Evolutionary conservation across 2,329 filamentous ascomycete species (phyloP), one percentile per base, ranked within the genome.

Genomic region (Aspergillus melleus): DNA sequence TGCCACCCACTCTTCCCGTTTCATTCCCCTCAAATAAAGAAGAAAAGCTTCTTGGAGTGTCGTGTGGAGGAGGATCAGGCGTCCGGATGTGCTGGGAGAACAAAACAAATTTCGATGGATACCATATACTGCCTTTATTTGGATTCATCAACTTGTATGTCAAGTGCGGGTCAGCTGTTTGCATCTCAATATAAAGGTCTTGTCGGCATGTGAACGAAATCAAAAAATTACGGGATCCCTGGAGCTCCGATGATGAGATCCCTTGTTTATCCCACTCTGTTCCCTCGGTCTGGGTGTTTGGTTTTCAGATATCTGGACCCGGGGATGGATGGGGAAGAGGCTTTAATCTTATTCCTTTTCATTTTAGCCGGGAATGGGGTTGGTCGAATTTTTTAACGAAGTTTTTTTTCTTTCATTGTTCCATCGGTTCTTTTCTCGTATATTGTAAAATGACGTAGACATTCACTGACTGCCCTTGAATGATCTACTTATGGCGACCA

Each of bases 1-100:
- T 96, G 95, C 95, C 78, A 99, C 95, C 75, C 93, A 99, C 91
- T 98, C 94, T 86, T 99, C 95, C 83, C 92, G 95, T 89, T 99
- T 99, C 90, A 99, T 99, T 87, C 95, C 95, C 83, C 90, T 99
- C 83, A 99, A 99, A 88, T 98, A 97, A 88, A 83, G 70, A 72
- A 72, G 66, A 68, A 67, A 70, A 70, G 77, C 67, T 72, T 74
- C 63, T 67, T 70, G 69, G 69, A 67, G 69, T 73, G 72, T 73
- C 64, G 67, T 68, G 71, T 73, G 72, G 72, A 70, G 71, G 70
- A 71, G 71, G 70, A 72, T 68, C 66, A 63, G 72, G 71, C 65
- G 63, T 68, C 59, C 63, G 63, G 65, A 62, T 66, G 61, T 71
- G 66, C 67, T 71, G 66, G 72, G 64, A 73, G 63, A 70, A 71